Evolutionary conservation across 495 filamentous ascomycete genomes (phyloP).

Genomic region (Lichenothelia convexa): DNA sequence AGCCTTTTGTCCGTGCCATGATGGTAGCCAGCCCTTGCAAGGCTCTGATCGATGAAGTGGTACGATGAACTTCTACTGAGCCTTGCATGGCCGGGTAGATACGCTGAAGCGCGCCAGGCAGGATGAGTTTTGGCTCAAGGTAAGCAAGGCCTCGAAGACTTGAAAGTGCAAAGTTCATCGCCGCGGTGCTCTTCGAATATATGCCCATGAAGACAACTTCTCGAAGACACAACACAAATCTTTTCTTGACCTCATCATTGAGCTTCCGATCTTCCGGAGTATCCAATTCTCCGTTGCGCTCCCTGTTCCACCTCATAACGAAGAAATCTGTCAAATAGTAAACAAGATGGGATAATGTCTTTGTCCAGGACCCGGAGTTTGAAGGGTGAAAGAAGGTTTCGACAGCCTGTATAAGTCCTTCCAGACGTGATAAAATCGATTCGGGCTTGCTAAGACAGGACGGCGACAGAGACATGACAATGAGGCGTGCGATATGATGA

Average conservation of each 20-base stretch:
- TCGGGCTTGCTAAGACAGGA: slow-evolving; percentile 56
- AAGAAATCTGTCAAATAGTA: slow-evolving; percentile 94
- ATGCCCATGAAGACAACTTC: slow-evolving; percentile 98
- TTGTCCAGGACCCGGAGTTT: slow-evolving; percentile 86
- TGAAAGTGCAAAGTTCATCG: slow-evolving; percentile 78
- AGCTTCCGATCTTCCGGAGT: slow-evolving; percentile 62
- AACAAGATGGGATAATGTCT: slow-evolving; percentile 71
- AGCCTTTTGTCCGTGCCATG: slow-evolving; percentile 81
- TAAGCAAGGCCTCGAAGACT: slow-evolving; percentile 77
- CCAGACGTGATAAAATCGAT: slow-evolving; percentile 68
- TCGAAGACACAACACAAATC: slow-evolving; percentile 78
- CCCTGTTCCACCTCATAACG: slow-evolving; percentile 92
- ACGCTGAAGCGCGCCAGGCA: slow-evolving; percentile 83
- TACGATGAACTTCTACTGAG: slow-evolving; percentile 91
- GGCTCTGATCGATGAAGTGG: slow-evolving; percentile 78
- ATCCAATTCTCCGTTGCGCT: slow-evolving; percentile 79
- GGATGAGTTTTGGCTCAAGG: slow-evolving; percentile 77
- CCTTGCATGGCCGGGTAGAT: slow-evolving; percentile 96
- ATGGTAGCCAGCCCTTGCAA: slow-evolving; percentile 75
- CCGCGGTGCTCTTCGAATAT: slow-evolving; percentile 80
- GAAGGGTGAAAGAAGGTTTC: slow-evolving; percentile 99
- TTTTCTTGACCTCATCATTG: slow-evolving; percentile 58
- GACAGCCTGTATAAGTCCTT: slow-evolving; percentile 85
- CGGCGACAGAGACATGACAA: slow-evolving; percentile 85
- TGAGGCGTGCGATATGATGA: slow-evolving; percentile 88